Percentiles rank a stretch among this genome's conserved stretches.
Conservation (phyloP, 345 rosid species). For the Sisymbrium irio region DNA sequence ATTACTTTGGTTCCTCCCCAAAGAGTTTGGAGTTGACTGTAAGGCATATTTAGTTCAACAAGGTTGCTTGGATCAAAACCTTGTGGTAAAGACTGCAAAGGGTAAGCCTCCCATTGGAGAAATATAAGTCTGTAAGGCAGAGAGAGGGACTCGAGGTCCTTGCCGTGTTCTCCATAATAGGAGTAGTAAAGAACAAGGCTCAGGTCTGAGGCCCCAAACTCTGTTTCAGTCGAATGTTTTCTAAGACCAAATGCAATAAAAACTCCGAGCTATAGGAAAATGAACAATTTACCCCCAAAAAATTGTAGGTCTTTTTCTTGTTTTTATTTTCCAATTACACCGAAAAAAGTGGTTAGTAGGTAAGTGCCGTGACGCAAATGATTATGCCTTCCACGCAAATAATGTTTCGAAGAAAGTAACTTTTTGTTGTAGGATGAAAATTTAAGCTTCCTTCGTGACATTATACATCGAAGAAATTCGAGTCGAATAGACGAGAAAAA, state of each 20-base stretch:
- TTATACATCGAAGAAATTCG: not conserved
- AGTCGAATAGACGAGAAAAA: not conserved
- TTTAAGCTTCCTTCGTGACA: not conserved
- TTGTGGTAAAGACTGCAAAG: slow-evolving; percentile 27
- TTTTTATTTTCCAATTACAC: not conserved
- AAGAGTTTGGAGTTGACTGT: slow-evolving; percentile 20
- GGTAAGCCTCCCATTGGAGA: slow-evolving; percentile 28
- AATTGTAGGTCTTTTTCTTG: no score
- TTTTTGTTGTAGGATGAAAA: not conserved
- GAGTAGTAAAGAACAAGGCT: not conserved
- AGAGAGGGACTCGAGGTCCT: not conserved
- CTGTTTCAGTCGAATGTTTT: not conserved
- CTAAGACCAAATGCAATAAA: not conserved
- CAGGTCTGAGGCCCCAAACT: not conserved
- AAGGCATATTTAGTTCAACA: slow-evolving; percentile 18
- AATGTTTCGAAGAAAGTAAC: not conserved
- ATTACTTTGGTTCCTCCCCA: slow-evolving; percentile 28
- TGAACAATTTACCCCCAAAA: not conserved
- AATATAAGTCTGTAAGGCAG: slow-evolving; percentile 6
- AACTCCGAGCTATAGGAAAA: not conserved
- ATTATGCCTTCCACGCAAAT: not conserved
- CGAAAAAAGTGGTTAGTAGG: not conserved
- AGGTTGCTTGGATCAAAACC: slow-evolving; percentile 16
- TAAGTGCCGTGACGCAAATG: not conserved
- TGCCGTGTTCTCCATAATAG: not conserved